Base-by-base conservation (phyloP, 1,284 basidiomycete species). In the Termitomyces sp. region DNA sequence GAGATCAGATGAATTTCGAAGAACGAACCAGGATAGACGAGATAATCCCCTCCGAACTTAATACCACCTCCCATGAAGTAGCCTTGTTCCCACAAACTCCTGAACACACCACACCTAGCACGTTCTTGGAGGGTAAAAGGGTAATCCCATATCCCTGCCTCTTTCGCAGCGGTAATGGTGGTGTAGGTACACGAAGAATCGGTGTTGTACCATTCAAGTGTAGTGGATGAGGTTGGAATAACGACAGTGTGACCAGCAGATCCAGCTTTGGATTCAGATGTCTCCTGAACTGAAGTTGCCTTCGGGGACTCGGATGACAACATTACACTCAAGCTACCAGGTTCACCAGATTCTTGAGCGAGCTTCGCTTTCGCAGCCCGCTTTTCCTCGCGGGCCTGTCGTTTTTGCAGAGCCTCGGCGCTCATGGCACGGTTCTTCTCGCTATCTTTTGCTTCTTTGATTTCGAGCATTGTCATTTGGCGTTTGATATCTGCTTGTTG, bases 11-110 rank as follows among this genome's bases (percentile, higher is more conserved):
- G 41, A 52, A 37, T 18, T 21, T 11, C 6, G 21, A 34, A 54
- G 16, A 46, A 71, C 83, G 47, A 62, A 92, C 92, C 93, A 48
- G 97, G 97, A 71, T 99, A 99, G 1, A 97, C 88, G 38, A 98
- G 73, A 68, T 93, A 97, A 63, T 97, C 92, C 1, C 94, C 95
- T 6, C 97, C 97, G 64, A 99, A 99, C 62, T 88, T 89, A 63
- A 95, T 83, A 0, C 93, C 94, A 0, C 81, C 82, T 43, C 92
- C 92, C 79, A 96, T 81, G 66, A 83, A 96, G 67, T 86, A 86
- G 2, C 89, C 91, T 69, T 86, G 79, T 56, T 83, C 78, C 83
- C 89, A 90, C 14, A 97, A 68, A 56, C 84, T 84, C 42, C 79
- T 79, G 67, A 93, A 97, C 5, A 94, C 86, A 4, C 78, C 86